Evolutionary conservation across 148 eudicot genomes (phyloP), one percentile per base, ranked within the genome.

Genomic region (Persicaria tinctoria): DNA sequence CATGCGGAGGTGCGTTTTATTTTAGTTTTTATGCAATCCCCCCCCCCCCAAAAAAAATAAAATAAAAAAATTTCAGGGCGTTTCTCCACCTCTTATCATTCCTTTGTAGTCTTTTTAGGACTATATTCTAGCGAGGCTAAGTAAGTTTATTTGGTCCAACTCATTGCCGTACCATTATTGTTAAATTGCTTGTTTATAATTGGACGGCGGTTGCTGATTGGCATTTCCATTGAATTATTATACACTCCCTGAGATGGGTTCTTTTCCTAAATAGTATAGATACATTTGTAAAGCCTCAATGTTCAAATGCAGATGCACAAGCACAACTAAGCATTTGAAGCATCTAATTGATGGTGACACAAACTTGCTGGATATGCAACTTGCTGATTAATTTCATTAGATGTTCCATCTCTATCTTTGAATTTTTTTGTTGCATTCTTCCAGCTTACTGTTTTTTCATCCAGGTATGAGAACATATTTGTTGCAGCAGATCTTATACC

Each of bases 381-480:
- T 32, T 32, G 41, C 7, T 23, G 50, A 44, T 4, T 46, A 16
- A 47, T 12, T 64, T 62, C 17, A n/a, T 55, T 16, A 69, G 38
- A 12, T 75, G 46, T 38, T 5, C 20, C 8, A 2, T 50, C 72
- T 72, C 44, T 79, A 56, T 27, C 23, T 71, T 17, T 10, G 12
- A 32, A 73, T 11, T 20, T 23, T 32, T 5, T 54, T 54, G 23
- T 73, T 51, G 5, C 23, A 56, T 53, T 20, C n/a, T 70, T 74
- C 51, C 55, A 51, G 55, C 55, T 32, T 51, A 51, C 14, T 51
- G 16, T n/a, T 51, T 51, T 51, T 51, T 51, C 55, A 51, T 51
- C 55, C 84, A 94, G 98, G 89, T 94, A 94, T 78, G 98, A 94
- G 82, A 90, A 89, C 80, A 78, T 92, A 53, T 86, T 94, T 59